Evolutionary conservation across 257 asterid species (phyloP), one percentile per base, ranked within the genome.

Genomic region (Jasminum sambac): DNA sequence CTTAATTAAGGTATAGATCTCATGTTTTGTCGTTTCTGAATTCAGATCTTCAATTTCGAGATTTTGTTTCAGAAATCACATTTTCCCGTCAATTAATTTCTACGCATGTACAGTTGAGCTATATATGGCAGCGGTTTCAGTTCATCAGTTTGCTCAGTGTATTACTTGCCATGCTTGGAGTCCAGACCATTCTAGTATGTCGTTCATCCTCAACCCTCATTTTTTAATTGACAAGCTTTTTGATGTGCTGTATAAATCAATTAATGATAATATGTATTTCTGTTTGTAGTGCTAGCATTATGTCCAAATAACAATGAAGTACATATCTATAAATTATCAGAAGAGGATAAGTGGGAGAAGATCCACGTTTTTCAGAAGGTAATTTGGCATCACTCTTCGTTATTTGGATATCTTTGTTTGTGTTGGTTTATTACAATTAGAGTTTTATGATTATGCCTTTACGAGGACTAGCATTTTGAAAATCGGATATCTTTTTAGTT

Each of bases 111-210:
- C 74, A 73, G 78, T 69, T 55, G 23, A 57, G 48, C 30, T 50
- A 24, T 43, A 43, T 63, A 94, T 94, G 99, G 96, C 97, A 24
- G 88, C 91, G n/a, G 86, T 87, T 68, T 85, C 96, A 66, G 86
- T 83, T 78, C 95, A 91, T 76, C 92, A 88, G 78, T 89, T 91
- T 63, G 96, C 95, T 68, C 96, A 83, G 73, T 89, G 89, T 82
- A 85, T 94, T 78, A 86, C 96, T 70, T 86, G 93, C 80, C 99
- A 94, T 82, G 95, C 91, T 82, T 94, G 98, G 99, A 91, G 96
- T 72, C 95, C 96, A 44, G 99, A 94, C 74, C 88, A 77, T 52
- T 91, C 96, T 67, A 91, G 99, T 94, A 85, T 72, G 11, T 42
- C 8, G n/a, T 68, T 42, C 58, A 55, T 3, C 10, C 14, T 6